A percentile compares a stretch with the other conserved stretches of the same genome.
Conservation (phyloP, 331 rosid genomes). For the Spiraea crenata region DNA sequence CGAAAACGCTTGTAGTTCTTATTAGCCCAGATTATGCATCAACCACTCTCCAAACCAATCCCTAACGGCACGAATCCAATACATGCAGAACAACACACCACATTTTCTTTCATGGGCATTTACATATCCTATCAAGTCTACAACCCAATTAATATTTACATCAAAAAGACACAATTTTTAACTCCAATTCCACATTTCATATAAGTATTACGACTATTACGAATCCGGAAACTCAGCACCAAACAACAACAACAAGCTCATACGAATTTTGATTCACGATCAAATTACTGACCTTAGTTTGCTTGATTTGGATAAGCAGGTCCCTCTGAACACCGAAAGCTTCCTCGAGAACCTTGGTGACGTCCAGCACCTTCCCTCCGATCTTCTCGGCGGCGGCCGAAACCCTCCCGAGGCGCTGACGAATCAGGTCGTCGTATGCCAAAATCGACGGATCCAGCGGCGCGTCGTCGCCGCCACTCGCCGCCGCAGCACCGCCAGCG, state of each 20-base stretch:
- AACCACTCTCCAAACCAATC: background rate
- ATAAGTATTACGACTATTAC: background rate
- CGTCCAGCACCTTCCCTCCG: conserved; percentile 72
- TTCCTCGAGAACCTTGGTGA: conserved; percentile 47
- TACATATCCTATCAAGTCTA: background rate
- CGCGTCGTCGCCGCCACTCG: conserved; percentile 30
- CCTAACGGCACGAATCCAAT: background rate
- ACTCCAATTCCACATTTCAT: background rate
- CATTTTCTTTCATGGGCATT: background rate
- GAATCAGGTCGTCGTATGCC: conserved; percentile 64
- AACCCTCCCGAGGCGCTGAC: conserved; percentile 49
- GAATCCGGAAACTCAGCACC: conserved; percentile 11
- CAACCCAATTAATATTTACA: background rate
- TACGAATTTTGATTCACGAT: too few species aligned
- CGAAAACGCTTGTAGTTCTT: background rate
- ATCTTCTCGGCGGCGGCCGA: conserved; percentile 62
- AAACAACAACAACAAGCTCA: background rate
- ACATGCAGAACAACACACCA: conserved; percentile 3
- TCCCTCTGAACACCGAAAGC: conserved; percentile 71
- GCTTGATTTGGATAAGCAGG: conserved; percentile 65
- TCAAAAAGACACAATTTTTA: conserved; percentile 9
- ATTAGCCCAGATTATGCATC: background rate
- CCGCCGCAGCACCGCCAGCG: conserved; percentile 4
- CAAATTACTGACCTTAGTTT: conserved; percentile 52
- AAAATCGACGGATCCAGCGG: conserved; percentile 58